phyloP scores from a whole-genome alignment of 805 yeast species.

The Cyberlindnera maclurae region DNA sequence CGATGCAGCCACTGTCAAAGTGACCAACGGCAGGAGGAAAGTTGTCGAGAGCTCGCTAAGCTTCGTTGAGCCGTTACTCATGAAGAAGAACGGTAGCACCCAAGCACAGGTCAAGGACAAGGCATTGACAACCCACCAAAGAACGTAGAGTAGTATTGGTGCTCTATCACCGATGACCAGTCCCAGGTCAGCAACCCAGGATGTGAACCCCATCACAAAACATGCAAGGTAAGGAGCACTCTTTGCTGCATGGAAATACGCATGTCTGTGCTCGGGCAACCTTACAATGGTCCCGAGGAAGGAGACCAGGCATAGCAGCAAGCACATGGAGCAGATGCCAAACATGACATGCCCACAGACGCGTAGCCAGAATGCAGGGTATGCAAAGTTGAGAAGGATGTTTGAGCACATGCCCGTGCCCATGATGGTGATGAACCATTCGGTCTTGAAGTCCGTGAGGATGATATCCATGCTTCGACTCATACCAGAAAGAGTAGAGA shows the following conservation, averaged over 20 bases:
- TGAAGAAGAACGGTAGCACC: constrained; percentile 42
- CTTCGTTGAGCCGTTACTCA: constrained; percentile 27
- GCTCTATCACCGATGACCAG: constrained; percentile 30
- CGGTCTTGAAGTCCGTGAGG: constrained; percentile 33
- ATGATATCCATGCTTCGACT: background rate
- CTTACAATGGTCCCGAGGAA: constrained; percentile 30
- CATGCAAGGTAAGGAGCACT: constrained; percentile 68
- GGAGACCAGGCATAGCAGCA: constrained; percentile 35
- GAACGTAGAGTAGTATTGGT: constrained; percentile 42
- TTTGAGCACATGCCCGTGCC: constrained; percentile 72
- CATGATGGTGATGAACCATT: constrained; percentile 73
- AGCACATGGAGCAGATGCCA: constrained; percentile 45
- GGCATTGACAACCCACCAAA: constrained; percentile 69
- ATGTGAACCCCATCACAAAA: constrained; percentile 69
- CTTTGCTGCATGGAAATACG: constrained; percentile 27
- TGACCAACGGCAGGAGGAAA: constrained; percentile 67
- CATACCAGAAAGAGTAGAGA: too few species aligned
- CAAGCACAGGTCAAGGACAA: constrained; percentile 54
- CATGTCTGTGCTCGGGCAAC: constrained; percentile 24
- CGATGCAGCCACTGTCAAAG: constrained; percentile 70
- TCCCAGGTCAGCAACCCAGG: constrained; percentile 54
- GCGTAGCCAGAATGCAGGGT: constrained; percentile 50
- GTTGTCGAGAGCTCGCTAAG: constrained; percentile 44
- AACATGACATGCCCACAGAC: constrained; percentile 56
- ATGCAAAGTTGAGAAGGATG: constrained; percentile 60